Evolutionary conservation across 805 yeast genomes (phyloP), one percentile per base, ranked within the genome.

Genomic region (Helenozyma rhizophorensis): DNA sequence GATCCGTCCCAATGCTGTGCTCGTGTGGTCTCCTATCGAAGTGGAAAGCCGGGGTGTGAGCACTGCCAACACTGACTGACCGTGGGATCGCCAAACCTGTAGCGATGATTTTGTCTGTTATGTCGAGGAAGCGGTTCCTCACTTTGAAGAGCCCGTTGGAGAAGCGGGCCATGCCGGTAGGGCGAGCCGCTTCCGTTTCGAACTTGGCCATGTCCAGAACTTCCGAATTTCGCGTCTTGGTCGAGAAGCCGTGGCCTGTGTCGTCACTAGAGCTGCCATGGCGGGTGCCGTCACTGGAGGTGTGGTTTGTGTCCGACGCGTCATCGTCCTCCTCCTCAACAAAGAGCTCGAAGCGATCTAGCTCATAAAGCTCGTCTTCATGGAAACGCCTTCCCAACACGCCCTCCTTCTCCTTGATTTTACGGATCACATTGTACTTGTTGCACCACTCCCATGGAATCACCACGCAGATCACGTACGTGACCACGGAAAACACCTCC

Each of bases 381-480:
- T 76, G 81, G 27, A 83, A 74, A 12, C 78, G 78, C 39, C 94
- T 62, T 1, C 95, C 95, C 24, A 86, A 53, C 4, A 84, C 73
- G 6, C 90, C 85, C 38, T 78, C 80, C 26, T 77, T 76, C 46
- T 83, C 89, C 33, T 72, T 70, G 11, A 61, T 62, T 41, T 75
- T 73, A 58, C 77, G 78, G 25, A 80, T 54, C 9, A 71, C 63
- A 31, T 72, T 71, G 34, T 80, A 68, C 41, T 83, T 67, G 49
- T 82, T 83, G 40, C 83, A 71, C 90, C 94, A 86, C 55, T 84
- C 94, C 93, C 94, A 83, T 1, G 84, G 84, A 9, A 81, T 69
- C 6, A 82, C 82, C 19, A 85, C 82, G 22, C 85, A 73, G 14
- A 81, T 65, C 7, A 83, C 74, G 51, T 80, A 81, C n/a, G 81